Evolutionary conservation across 805 yeast species (phyloP).

Genomic region (Jamesozyma jinghongensis): DNA sequence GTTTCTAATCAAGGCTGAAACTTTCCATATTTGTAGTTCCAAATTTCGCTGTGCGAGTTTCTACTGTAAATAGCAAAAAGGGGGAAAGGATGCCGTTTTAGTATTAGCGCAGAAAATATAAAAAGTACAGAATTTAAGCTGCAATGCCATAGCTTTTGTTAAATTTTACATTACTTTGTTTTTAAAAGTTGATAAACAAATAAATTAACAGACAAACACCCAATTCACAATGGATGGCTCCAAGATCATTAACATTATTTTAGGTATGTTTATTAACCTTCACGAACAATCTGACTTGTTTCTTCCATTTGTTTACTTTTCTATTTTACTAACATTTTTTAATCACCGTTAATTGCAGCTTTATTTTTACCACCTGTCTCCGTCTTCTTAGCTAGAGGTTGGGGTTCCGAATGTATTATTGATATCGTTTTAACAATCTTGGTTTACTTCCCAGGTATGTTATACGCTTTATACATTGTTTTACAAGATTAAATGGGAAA

Average conservation of each 20-base stretch:
- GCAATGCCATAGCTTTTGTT: too few relatives aligned
- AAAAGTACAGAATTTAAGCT: too few relatives aligned
- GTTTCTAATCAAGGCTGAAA: too few relatives aligned
- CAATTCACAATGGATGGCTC: slow-evolving; percentile 23
- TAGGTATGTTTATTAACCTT: slow-evolving; percentile 7
- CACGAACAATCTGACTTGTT: too few relatives aligned
- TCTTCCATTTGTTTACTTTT: not conserved
- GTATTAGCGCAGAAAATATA: not conserved
- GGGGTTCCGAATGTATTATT: slow-evolving; percentile 54
- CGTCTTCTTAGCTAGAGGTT: slow-evolving; percentile 61
- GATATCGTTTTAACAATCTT: slow-evolving; percentile 43
- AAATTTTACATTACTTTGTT: too few relatives aligned
- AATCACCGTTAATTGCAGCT: slow-evolving; percentile 31
- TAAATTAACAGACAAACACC: not conserved
- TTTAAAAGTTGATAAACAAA: not conserved
- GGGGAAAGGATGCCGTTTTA: too few relatives aligned
- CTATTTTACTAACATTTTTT: slow-evolving; percentile 2
- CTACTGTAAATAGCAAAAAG: too few relatives aligned
- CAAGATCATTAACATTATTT: slow-evolving; percentile 32
- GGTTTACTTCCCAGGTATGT: slow-evolving; percentile 66
- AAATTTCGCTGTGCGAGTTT: too few relatives aligned
- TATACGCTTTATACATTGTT: slow-evolving; percentile 65
- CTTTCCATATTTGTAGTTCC: too few relatives aligned
- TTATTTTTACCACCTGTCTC: slow-evolving; percentile 67
- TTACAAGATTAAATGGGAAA: slow-evolving; percentile 8